Conservation (phyloP, 1,139 yeast species). For the Yamadazyma membranifaciens region DNA sequence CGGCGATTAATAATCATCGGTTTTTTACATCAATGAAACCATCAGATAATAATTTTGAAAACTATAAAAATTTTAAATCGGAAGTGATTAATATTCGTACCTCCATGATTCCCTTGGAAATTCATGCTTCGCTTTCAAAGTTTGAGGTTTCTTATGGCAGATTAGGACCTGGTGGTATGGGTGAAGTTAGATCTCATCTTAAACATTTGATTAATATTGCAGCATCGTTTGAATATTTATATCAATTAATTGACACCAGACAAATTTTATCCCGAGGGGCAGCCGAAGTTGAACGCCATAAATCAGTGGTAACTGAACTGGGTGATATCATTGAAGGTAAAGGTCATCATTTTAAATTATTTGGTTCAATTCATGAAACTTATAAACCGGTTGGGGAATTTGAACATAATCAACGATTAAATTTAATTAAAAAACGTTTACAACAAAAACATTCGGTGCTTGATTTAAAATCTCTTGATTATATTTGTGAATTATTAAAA, state of each 20-base stretch:
- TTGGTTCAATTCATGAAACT: constrained; percentile 28
- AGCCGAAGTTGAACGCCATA: constrained; percentile 19
- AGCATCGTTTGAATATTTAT: constrained; percentile 31
- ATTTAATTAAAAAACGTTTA: constrained; percentile 22
- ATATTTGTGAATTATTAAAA: constrained; percentile 21
- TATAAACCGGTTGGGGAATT: constrained; percentile 33
- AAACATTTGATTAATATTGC: constrained; percentile 24
- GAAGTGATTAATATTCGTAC: constrained; percentile 22
- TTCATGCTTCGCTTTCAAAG: constrained; percentile 20
- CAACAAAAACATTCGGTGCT: constrained; percentile 17
- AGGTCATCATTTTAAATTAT: constrained; percentile 18
- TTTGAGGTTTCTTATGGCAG: constrained; percentile 30
- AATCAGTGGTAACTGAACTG: constrained; percentile 11
- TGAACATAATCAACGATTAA: constrained; percentile 24
- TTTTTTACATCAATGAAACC: constrained; percentile 30
- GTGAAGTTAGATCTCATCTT: constrained; percentile 24
- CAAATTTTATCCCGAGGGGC: constrained; percentile 14
- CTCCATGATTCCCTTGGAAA: constrained; percentile 21
- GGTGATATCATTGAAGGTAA: constrained; percentile 11
- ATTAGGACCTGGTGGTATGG: constrained; percentile 28
- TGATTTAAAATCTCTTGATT: constrained; percentile 25
- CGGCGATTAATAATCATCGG: constrained; percentile 21
- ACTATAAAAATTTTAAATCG: constrained; percentile 20
- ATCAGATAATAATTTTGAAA: constrained; percentile 24
- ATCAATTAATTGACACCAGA: constrained; percentile 29